These are phyloP conservation scores for Aaosphaeria arxii DNA, from an alignment of 2,329 filamentous ascomycete genomes.

Conservation along the genomic window DNA sequence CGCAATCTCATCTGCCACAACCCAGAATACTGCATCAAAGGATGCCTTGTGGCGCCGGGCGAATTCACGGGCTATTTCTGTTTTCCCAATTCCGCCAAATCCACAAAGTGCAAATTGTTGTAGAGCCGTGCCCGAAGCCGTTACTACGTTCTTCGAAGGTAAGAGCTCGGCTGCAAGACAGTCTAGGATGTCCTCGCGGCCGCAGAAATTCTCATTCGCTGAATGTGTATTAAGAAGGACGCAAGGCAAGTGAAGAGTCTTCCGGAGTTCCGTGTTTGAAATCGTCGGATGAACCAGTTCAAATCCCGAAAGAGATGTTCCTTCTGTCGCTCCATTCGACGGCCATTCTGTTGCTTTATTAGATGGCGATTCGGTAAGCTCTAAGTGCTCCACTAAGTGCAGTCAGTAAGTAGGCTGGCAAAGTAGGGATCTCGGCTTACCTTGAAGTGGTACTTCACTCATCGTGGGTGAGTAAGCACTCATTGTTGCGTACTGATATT, in stretches of 20 bases:
- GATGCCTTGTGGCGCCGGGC: not conserved
- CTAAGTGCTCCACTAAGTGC: too few relatives aligned
- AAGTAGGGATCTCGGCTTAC: too few relatives aligned
- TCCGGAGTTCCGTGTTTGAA: not conserved
- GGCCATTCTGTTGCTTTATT: too few relatives aligned
- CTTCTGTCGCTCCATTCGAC: not conserved
- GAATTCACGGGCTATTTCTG: conserved; percentile 13
- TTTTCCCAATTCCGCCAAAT: conserved; percentile 14
- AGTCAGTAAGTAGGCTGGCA: too few relatives aligned
- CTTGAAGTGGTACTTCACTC: not conserved
- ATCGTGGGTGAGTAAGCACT: not conserved
- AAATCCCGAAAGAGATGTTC: not conserved
- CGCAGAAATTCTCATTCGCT: not conserved
- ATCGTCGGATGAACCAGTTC: not conserved
- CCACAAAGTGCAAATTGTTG: conserved; percentile 7
- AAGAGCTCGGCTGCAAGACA: not conserved
- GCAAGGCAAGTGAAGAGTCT: not conserved
- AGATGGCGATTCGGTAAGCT: too few relatives aligned
- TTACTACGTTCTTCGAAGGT: not conserved
- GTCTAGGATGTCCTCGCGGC: not conserved
- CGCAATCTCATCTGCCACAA: conserved; percentile 4
- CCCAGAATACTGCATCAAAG: conserved; percentile 13
- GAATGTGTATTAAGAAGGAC: not conserved
- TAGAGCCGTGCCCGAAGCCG: conserved; percentile 1
- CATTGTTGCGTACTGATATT: not conserved